Evolutionary conservation across 495 filamentous ascomycete species (phyloP).

Genomic region (Chaetomidium leptoderma): DNA sequence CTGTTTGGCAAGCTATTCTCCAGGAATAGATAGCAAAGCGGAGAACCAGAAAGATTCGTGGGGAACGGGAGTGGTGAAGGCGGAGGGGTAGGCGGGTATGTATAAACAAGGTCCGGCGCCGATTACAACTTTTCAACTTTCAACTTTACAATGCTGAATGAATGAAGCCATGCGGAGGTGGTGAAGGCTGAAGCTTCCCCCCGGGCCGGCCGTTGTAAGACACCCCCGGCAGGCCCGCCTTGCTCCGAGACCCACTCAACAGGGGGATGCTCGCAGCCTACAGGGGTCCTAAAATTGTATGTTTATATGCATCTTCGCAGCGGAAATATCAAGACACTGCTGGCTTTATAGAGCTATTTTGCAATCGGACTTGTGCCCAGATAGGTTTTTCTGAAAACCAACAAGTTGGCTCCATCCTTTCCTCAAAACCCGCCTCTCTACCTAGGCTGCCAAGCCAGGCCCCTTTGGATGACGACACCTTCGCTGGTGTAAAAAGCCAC

Average conservation of each 20-base stretch:
- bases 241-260: too few relatives aligned
- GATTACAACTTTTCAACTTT: too few relatives aligned
- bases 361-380: too few relatives aligned
- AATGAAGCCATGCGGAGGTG: neutral
- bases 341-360: too few relatives aligned
- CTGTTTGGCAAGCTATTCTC: neutral
- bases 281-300: too few relatives aligned
- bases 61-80: neutral
- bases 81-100: neutral
- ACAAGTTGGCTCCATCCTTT: neutral
- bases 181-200: too few relatives aligned
- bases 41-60: neutral
- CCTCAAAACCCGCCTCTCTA: neutral
- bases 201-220: neutral
- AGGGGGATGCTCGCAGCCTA: too few relatives aligned
- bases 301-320: too few relatives aligned
- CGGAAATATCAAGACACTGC: too few relatives aligned
- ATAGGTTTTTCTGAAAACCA: neutral
- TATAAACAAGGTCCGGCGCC: neutral
- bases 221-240: too few relatives aligned
- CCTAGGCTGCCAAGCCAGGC: neutral
- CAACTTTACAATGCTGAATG: too few relatives aligned
- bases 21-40: neutral
- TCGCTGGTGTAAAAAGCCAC: constrained; percentile 6
- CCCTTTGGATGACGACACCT: constrained; percentile 7